Evolutionary conservation across 2,329 filamentous ascomycete species (phyloP).

Genomic region (Emydomyces testavorans): DNA sequence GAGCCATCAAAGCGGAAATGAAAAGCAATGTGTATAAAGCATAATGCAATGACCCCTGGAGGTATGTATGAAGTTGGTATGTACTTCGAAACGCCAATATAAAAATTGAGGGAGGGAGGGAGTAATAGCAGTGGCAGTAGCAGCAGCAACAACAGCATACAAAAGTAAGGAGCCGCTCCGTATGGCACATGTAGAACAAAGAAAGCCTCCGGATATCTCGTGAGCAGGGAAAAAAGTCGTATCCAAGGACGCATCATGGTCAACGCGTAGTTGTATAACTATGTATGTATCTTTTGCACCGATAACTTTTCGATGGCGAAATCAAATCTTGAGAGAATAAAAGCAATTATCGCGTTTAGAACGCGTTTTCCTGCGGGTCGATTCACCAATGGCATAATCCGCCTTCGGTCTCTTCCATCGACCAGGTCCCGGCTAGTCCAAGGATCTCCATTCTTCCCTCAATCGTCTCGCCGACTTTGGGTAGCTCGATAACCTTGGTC

Average conservation of each 20-base stretch:
- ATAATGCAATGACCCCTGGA: no score
- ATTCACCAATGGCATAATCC: conserved; percentile 46
- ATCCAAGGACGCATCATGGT: not conserved
- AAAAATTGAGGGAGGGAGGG: no score
- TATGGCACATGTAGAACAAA: no score
- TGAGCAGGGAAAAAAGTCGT: not conserved
- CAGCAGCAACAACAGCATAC: no score
- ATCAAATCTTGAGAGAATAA: not conserved
- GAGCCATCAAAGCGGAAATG: no score
- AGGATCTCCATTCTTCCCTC: conserved; percentile 48
- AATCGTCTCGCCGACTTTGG: conserved; percentile 43
- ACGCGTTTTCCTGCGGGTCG: not conserved
- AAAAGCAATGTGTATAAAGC: no score
- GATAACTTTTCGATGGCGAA: not conserved
- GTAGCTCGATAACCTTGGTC: conserved; percentile 34
- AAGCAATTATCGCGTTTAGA: not conserved
- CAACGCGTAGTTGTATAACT: not conserved
- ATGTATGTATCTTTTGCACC: not conserved
- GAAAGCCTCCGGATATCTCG: not conserved
- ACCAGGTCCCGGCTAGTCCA: conserved; percentile 76
- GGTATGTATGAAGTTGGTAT: no score
- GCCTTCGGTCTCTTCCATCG: conserved; percentile 68
- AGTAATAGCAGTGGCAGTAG: no score
- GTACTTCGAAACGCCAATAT: no score
- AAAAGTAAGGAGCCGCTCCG: no score